Evolutionary conservation across 2,329 filamentous ascomycete species (phyloP).

Genomic region (Pseudogymnoascus pannorum): DNA sequence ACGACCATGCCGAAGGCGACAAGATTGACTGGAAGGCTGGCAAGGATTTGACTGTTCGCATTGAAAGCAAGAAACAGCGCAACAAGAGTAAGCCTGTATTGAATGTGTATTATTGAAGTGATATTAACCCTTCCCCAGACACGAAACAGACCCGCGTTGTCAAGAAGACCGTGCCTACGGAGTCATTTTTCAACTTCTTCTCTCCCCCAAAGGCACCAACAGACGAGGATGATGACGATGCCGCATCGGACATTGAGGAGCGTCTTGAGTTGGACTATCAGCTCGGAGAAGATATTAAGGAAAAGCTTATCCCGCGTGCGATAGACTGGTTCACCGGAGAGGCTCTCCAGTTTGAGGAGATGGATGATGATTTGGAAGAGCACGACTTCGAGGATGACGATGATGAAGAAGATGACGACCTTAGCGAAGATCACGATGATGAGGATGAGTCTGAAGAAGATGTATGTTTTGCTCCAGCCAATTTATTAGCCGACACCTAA

Average conservation of each 20-base stretch:
- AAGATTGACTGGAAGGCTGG: conserved; percentile 95
- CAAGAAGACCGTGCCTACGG: conserved; percentile 97
- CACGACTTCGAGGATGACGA: conserved; percentile 78
- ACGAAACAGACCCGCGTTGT: conserved; percentile 98
- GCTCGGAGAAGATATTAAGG: conserved; percentile 98
- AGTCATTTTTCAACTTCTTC: conserved; percentile 94
- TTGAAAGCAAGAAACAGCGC: conserved; percentile 99
- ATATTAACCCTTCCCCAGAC: conserved; percentile 47
- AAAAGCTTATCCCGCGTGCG: conserved; percentile 96
- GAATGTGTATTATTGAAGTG: not conserved
- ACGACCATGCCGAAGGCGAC: conserved; percentile 96
- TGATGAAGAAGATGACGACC: conserved; percentile 84
- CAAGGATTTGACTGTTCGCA: conserved; percentile 86
- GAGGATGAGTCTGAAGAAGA: conserved; percentile 74
- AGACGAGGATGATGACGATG: conserved; percentile 63
- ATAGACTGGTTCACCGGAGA: conserved; percentile 99
- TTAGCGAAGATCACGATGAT: conserved; percentile 74
- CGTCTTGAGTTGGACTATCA: conserved; percentile 97
- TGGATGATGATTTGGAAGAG: conserved; percentile 76
- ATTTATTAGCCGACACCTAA: not conserved
- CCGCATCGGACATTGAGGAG: conserved; percentile 88
- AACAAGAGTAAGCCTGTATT: conserved; percentile 77
- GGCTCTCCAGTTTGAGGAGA: conserved; percentile 90
- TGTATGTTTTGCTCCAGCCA: conserved; percentile 38
- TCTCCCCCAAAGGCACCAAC: conserved; percentile 81